Base-by-base conservation (phyloP, 116 monocot species). In the Cymodocea nodosa region DNA sequence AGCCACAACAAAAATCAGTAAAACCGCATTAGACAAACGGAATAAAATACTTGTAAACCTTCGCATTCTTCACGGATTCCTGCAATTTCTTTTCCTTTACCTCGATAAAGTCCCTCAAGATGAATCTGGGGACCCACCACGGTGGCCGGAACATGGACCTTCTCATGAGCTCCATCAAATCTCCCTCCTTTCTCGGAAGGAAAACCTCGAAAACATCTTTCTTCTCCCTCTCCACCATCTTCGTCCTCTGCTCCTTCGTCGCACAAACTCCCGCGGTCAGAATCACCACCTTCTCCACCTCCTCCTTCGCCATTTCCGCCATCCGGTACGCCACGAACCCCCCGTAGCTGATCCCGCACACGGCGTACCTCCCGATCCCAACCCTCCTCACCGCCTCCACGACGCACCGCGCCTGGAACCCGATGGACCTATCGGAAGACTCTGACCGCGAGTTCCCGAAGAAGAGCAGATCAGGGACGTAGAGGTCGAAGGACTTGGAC, bases 341-440 rank as follows among this genome's bases (percentile, higher is more conserved):
- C 6, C 94, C 94, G 48, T 89, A 94, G 56, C 94, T 89, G 51
- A 86, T 87, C 50, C 94, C 94, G 18, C 39, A 82, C 51, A 92
- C 77, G 17, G 77, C 62, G 79, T 87, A 92, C 58, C 60, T 70
- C 53, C 23, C 56, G 36, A 92, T 75, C 3, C 85, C 85, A 35
- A 87, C 55, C 49, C 61, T 51, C 44, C 59, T 35, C 92, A 87
- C 85, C 56, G 87, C 78, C 51, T 76, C 75, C 5, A 64, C 75
- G 25, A 87, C 64, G 71, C 92, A 87, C 52, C 56, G n/a, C 22
- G 73, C 69, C 52, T 73, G 73, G 65, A 73, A 78, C 60, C 34
- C 69, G 4, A 81, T 73, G 15, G 81, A 73, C 48, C 86, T 80
- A 30, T 74, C 69, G 1, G 63, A 16, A 4, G 59, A 20, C 17